phyloP scores from a whole-genome alignment of 2,329 filamentous ascomycete species.

The Magnaporthiopsis poae region DNA sequence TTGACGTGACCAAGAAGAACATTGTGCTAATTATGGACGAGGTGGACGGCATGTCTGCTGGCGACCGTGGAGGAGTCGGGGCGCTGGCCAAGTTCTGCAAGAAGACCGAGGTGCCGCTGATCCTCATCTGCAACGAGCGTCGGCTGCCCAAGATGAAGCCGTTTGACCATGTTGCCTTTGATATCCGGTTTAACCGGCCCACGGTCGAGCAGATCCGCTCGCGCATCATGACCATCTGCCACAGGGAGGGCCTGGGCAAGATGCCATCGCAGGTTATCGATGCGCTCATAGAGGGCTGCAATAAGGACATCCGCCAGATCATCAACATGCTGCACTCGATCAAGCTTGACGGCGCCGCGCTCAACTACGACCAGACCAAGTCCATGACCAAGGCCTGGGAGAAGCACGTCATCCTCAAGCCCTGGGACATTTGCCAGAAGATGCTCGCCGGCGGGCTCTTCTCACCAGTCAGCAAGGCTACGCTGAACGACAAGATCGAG shows the following conservation, averaged over 20 bases:
- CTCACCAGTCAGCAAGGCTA: conserved; percentile 68
- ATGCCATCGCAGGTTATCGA: conserved; percentile 76
- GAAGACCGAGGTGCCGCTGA: conserved; percentile 88
- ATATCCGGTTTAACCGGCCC: conserved; percentile 78
- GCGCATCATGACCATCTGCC: conserved; percentile 89
- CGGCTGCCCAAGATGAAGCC: conserved; percentile 94
- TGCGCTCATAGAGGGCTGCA: conserved; percentile 86
- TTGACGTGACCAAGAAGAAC: conserved; percentile 78
- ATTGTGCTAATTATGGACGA: conserved; percentile 97
- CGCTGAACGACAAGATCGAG: conserved; percentile 94
- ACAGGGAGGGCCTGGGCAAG: conserved; percentile 73
- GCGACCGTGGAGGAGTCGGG: conserved; percentile 89
- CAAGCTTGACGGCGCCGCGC: conserved; percentile 71
- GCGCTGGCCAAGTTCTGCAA: conserved; percentile 89
- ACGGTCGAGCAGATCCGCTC: conserved; percentile 85
- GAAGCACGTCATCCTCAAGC: conserved; percentile 91
- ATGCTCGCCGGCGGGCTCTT: conserved; percentile 85
- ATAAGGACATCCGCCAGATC: conserved; percentile 92
- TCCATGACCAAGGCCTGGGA: conserved; percentile 97
- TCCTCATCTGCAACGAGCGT: conserved; percentile 95
- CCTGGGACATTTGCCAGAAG: conserved; percentile 95
- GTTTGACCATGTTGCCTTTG: conserved; percentile 76
- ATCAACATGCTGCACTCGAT: conserved; percentile 97
- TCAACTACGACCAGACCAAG: conserved; percentile 80
- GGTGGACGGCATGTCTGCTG: conserved; percentile 96